Evolutionary conservation across 805 yeast species (phyloP), one percentile per base, ranked within the genome.

Genomic region (Allodekkera sacchari): DNA sequence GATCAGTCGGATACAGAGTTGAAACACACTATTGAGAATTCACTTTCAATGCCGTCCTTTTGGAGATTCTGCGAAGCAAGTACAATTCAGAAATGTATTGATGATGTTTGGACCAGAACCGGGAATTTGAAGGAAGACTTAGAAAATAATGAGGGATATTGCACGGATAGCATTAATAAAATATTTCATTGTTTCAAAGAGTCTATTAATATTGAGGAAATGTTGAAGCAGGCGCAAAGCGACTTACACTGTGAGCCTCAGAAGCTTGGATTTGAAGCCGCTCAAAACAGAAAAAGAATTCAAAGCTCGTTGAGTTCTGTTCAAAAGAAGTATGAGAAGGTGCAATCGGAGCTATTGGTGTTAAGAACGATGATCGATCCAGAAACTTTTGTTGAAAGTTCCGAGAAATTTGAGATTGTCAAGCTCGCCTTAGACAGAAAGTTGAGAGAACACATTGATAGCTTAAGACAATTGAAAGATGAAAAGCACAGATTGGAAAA

Each of bases 21-120:
- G 8, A 29, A 19, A 7, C 57, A 56, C 32, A 43, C 57, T 1
- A 21, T 42, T 8, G 38, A 41, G 14, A 32, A 29, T 4, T 44
- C 55, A 3, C 27, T 52, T 5, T 32, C 35, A 9, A 48, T 36
- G 25, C 53, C 55, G 3, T 31, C 39, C 1, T 42, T 32, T 18
- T 57, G 63, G 63, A 52, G 54, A 34, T 34, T 58, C 10, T 26
- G 35, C 31, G 61, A 58, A 33, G 46, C 41, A 5, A 35, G 31
- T 3, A 45, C 46, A 5, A 31, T 58, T 26, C 28, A 32, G 2
- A 25, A 34, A 14, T 30, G 38, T 13, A 38, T 43, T 7, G 34
- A 33, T 4, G 24, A 25, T 8, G 25, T 26, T n/a, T 26, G 20
- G 7, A n/a, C 6, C 3, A 28, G 13, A 3, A 38, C 24, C 21